Base-by-base conservation (phyloP, 2,329 filamentous ascomycete species). In the Ophiostoma perfectum region DNA sequence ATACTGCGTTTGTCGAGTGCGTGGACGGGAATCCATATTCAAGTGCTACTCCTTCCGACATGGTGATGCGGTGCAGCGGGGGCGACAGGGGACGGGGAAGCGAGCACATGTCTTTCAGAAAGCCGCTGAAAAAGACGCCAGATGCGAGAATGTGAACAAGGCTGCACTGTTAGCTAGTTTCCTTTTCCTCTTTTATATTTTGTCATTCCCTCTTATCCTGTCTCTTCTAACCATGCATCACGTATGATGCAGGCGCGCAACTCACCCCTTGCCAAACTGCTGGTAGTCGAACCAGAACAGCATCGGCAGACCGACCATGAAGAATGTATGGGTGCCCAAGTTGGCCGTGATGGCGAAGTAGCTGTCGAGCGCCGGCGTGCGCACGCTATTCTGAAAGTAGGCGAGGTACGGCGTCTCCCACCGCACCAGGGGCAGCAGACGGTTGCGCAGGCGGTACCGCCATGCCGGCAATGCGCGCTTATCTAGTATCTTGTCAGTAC, bases 11-110 rank as follows among this genome's bases (percentile, higher is more conserved):
- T 65, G 95, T 95, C 14, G 93, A 97, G 77, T 99, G 95, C 0
- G 95, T 98, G 8, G 93, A 97, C 0, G 95, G 95, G 74, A 98
- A 98, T 27, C 95, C 95, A 76, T 99, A 99, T 76, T 99, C 95
- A 67, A 99, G 85, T 9, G 94, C 93, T 3, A 92, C 93, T 5
- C 92, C 97, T 3, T 93, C 93, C 66, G 94, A 98, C 93, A 97
- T 97, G 73, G 93, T 97, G 77, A 99, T 98, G 67, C 95, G 88
- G 70, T 96, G 89, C 16, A 99, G 83, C 1, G 95, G 95, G 27
- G 95, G 95, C 4, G 93, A 97, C 36, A 98, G 81, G 1, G 95
- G 95, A 41, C 95, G 88, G 14, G 95, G 95, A 18, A 99, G 85
- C 75, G 95, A 98, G 74, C 94, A 86, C 78, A 97, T 84, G 78